These are phyloP conservation scores for Talaromyces sp. DNA, from an alignment of 2,329 filamentous ascomycete genomes.

Conservation along the genomic window DNA sequence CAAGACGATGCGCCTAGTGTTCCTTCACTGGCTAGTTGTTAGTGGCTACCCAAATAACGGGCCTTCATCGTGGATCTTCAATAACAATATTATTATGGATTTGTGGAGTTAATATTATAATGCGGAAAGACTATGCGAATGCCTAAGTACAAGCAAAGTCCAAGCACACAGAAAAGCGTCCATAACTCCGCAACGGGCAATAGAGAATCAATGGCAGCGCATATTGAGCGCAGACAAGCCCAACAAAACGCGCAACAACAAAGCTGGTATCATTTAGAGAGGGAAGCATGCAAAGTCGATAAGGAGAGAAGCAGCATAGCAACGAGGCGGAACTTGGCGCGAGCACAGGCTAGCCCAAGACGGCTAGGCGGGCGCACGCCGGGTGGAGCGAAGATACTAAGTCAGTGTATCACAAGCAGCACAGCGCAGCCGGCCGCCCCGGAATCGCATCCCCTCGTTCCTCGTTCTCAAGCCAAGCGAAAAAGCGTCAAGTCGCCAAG, in stretches of 20 bases:
- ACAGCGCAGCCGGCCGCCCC: not conserved
- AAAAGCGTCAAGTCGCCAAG: not conserved
- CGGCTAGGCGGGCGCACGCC: not conserved
- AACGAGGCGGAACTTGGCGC: not conserved
- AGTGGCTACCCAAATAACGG: not conserved
- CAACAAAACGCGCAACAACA: slow-evolving; percentile 24
- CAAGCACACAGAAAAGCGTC: not conserved
- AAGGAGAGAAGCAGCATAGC: not conserved
- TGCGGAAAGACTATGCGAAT: not conserved
- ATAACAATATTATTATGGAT: not conserved
- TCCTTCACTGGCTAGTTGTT: not conserved
- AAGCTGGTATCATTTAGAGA: slow-evolving; percentile 35
- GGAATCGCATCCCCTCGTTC: not conserved
- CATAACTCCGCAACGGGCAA: slow-evolving; percentile 1
- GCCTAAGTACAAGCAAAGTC: not conserved
- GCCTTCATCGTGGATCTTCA: not conserved
- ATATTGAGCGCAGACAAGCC: slow-evolving; percentile 16
- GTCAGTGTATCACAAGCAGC: not conserved
- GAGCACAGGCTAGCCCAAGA: not conserved
- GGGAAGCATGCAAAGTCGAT: slow-evolving; percentile 6
- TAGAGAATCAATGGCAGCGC: slow-evolving; percentile 2
- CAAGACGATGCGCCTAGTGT: not conserved
- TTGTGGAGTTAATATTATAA: not conserved
- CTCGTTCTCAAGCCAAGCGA: not conserved
- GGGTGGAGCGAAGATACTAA: not conserved